phyloP scores from a whole-genome alignment of 108 stramenopile genomes.

The Asterionellopsis glacialis region DNA sequence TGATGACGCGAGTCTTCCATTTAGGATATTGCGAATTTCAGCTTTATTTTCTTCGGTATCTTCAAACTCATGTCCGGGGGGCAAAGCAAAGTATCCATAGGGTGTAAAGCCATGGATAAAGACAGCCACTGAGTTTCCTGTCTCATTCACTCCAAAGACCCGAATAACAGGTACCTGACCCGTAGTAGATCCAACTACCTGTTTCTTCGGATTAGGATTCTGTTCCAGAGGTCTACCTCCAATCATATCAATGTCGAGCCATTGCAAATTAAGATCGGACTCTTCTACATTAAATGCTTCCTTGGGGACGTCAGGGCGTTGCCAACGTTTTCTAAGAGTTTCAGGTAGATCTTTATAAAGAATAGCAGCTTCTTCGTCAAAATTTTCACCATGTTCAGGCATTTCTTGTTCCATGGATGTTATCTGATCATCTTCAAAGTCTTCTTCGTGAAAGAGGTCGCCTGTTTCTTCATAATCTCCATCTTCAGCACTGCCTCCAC shows the following conservation, averaged over 20 bases:
- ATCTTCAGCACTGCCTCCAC: constrained; percentile 31
- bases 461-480: neutral
- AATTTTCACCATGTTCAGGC: neutral
- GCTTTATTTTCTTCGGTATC: constrained; percentile 41
- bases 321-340: constrained; percentile 12
- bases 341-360: constrained; percentile 10
- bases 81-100: constrained; percentile 88
- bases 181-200: constrained; percentile 48
- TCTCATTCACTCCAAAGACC: constrained; percentile 90
- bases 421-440: constrained; percentile 3
- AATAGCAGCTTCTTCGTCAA: constrained; percentile 4
- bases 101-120: constrained; percentile 97
- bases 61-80: constrained; percentile 46
- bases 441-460: constrained; percentile 6
- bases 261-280: constrained; percentile 78
- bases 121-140: constrained; percentile 86
- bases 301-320: constrained; percentile 3
- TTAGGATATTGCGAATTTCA: constrained; percentile 34
- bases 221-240: constrained; percentile 62
- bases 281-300: constrained; percentile 21
- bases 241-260: constrained; percentile 96
- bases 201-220: constrained; percentile 64
- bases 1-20: constrained; percentile 25
- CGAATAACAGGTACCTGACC: constrained; percentile 91
- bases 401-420: constrained; percentile 14